These are phyloP conservation scores for Rubia peregrina DNA, from an alignment of 305 asterid species.

Conservation along the genomic window DNA sequence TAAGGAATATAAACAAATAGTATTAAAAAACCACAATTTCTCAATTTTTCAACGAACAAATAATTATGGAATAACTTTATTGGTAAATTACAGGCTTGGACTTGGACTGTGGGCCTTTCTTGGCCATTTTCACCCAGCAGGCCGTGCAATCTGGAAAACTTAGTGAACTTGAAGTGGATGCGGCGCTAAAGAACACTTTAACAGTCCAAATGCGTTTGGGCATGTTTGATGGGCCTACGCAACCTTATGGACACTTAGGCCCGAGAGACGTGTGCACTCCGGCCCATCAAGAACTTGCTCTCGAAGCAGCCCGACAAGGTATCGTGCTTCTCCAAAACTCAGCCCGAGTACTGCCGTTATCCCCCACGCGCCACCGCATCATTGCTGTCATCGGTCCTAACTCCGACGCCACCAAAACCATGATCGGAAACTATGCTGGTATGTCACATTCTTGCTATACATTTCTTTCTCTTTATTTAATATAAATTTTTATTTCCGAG, in stretches of 20 bases:
- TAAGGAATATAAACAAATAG: no score
- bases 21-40: no score
- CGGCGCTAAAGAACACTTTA: constrained; percentile 51
- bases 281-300: constrained; percentile 72
- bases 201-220: constrained; percentile 87
- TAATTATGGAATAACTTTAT: neutral
- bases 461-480: neutral
- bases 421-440: constrained; percentile 98
- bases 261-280: constrained; percentile 65
- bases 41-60: no score
- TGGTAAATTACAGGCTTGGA: constrained; percentile 51
- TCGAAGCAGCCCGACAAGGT: constrained; percentile 93
- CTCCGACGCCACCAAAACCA: constrained; percentile 28
- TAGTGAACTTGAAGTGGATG: constrained; percentile 46
- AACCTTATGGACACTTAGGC: constrained; percentile 56
- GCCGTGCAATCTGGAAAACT: constrained; percentile 54
- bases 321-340: constrained; percentile 65
- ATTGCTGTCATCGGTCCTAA: constrained; percentile 37
- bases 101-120: constrained; percentile 87
- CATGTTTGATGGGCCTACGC: constrained; percentile 57
- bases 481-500: no score
- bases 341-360: constrained; percentile 56
- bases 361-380: constrained; percentile 32
- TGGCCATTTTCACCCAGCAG: constrained; percentile 56
- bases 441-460: neutral